Percentiles rank a stretch among this genome's conserved stretches.
These are phyloP conservation scores for Exserohilum turcica DNA, from an alignment of 2,329 filamentous ascomycete genomes.

Conservation along the genomic window DNA sequence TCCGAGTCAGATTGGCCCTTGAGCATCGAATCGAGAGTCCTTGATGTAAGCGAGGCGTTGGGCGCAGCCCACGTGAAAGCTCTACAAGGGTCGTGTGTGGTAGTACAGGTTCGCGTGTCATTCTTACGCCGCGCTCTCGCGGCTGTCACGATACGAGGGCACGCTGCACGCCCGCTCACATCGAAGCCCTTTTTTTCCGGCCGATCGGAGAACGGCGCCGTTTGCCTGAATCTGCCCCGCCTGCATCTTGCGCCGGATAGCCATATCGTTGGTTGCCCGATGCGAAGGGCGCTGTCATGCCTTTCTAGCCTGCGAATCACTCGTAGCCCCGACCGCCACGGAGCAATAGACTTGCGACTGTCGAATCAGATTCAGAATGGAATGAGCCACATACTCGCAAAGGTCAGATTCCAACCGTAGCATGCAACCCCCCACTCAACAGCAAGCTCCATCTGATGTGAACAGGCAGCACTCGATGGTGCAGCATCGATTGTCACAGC, in stretches of 20 bases:
- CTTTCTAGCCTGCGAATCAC: not conserved
- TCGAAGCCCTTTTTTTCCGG: not conserved
- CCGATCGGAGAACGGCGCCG: not conserved
- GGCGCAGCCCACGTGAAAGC: constrained; percentile 10
- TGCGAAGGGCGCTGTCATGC: not conserved
- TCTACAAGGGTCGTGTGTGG: constrained; percentile 7
- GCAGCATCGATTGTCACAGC: too few relatives aligned
- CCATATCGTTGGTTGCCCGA: not conserved
- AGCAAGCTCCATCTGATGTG: too few relatives aligned
- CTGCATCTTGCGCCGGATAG: not conserved
- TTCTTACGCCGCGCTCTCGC: constrained; percentile 2
- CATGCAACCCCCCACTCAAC: too few relatives aligned
- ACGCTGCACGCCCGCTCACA: not conserved
- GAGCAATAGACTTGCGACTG: not conserved
- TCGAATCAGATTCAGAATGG: not conserved
- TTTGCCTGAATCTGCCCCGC: not conserved
- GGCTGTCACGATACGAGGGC: not conserved
- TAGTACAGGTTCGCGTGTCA: constrained; percentile 7
- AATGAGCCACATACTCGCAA: too few relatives aligned
- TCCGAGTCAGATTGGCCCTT: not conserved
- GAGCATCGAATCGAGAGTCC: not conserved
- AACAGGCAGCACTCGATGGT: too few relatives aligned
- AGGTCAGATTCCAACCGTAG: too few relatives aligned
- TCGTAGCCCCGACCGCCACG: not conserved
- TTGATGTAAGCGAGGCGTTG: constrained; percentile 9